These are phyloP conservation scores for Gastrolobium bilobum DNA, from an alignment of 306 rosid genomes.

Conservation along the genomic window DNA sequence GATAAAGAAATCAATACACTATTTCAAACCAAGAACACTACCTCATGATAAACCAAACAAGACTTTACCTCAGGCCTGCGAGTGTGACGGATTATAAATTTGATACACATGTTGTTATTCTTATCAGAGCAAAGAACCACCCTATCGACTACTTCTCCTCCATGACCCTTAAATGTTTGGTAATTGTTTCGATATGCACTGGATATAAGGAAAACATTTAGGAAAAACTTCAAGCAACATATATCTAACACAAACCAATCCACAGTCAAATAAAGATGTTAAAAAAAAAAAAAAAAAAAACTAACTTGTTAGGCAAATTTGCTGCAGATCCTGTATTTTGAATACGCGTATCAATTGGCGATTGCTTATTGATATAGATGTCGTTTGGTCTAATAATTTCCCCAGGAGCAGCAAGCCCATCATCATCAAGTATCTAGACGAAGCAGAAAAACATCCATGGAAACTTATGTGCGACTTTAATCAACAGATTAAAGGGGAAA, in stretches of 20 bases:
- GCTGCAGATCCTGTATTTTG: conserved; percentile 47
- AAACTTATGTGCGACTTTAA: conserved; percentile 13
- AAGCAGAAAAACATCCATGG: conserved; percentile 38
- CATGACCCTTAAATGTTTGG: conserved; percentile 71
- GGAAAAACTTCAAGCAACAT: conserved; percentile 41
- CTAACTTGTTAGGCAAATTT: conserved; percentile 69
- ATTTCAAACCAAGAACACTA: conserved; percentile 25
- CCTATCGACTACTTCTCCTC: conserved; percentile 91
- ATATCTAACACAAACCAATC: background rate
- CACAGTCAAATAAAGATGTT: conserved; percentile 1
- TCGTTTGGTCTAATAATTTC: conserved; percentile 77
- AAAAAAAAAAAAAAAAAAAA: conserved; percentile 10
- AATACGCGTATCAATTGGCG: conserved; percentile 66
- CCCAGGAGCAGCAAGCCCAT: conserved; percentile 96
- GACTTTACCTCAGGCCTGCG: conserved; percentile 92
- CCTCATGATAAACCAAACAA: conserved; percentile 36
- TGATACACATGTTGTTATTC: conserved; percentile 73
- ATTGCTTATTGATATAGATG: conserved; percentile 75
- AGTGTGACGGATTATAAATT: conserved; percentile 82
- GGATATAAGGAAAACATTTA: conserved; percentile 41
- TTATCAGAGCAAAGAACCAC: conserved; percentile 85
- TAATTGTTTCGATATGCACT: conserved; percentile 62
- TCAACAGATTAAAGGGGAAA: background rate
- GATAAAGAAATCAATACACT: conserved; percentile 39
- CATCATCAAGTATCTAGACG: conserved; percentile 83